Percentiles rank a stretch among this genome's conserved stretches.
phyloP scores from a whole-genome alignment of 345 rosid species.

The Viola odorata region DNA sequence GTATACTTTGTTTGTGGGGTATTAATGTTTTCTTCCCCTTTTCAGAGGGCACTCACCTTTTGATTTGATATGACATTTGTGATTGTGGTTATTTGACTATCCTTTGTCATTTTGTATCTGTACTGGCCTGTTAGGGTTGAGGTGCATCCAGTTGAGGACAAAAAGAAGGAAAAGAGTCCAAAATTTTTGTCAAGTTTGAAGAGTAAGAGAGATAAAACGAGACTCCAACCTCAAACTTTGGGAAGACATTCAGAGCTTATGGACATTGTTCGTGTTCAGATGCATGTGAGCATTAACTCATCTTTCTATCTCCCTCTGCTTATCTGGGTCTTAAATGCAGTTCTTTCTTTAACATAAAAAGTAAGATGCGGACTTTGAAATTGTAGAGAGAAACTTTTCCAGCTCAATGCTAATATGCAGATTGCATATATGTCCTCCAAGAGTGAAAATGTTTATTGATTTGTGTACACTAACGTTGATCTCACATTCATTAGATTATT shows the following conservation, averaged over 20 bases:
- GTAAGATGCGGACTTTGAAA: no score
- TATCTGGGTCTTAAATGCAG: neutral
- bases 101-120: neutral
- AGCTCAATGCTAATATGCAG: slow-evolving; percentile 2
- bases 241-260: slow-evolving; percentile 52
- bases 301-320: neutral
- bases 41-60: no score
- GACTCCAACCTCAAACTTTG: slow-evolving; percentile 41
- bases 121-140: slow-evolving; percentile 46
- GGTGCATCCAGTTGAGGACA: slow-evolving; percentile 42
- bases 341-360: neutral
- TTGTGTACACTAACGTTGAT: neutral
- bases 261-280: slow-evolving; percentile 67
- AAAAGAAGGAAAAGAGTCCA: slow-evolving; percentile 67
- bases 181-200: slow-evolving; percentile 69
- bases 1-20: neutral
- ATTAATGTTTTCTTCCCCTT: neutral
- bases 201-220: slow-evolving; percentile 56
- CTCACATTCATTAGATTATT: neutral
- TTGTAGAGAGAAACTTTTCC: neutral
- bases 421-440: neutral
- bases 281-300: slow-evolving; percentile 69
- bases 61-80: slow-evolving; percentile 1
- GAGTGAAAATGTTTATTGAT: neutral
- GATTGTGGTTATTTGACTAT: slow-evolving; percentile 5